These are phyloP conservation scores for Thinopyrum elongatum DNA, from an alignment of 176 grass and related monocot genomes.

Conservation along the genomic window DNA sequence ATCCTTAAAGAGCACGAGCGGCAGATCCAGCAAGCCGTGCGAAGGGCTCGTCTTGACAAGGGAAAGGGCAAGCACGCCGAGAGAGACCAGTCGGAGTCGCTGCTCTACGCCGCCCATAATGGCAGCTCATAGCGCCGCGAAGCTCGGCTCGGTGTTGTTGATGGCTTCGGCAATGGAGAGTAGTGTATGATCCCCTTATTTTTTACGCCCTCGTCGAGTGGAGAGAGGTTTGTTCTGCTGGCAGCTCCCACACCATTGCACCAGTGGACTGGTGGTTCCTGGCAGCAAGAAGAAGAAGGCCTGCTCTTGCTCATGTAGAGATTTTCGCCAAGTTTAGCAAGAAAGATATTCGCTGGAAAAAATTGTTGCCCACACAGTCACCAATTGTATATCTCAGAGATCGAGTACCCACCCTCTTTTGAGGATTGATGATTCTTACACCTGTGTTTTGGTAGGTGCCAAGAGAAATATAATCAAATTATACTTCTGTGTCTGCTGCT, in stretches of 20 bases:
- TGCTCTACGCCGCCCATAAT: slow-evolving; percentile 54
- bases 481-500: slow-evolving; percentile 27
- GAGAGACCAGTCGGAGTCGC: slow-evolving; percentile 68
- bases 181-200: slow-evolving; percentile 20
- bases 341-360: slow-evolving; percentile 48
- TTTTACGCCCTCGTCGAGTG: not conserved
- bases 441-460: slow-evolving; percentile 48
- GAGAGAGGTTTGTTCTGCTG: slow-evolving; percentile 36
- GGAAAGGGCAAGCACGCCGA: slow-evolving; percentile 63
- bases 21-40: slow-evolving; percentile 79
- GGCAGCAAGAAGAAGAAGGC: slow-evolving; percentile 40
- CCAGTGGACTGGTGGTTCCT: slow-evolving; percentile 22
- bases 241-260: slow-evolving; percentile 9
- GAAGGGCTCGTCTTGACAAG: slow-evolving; percentile 79
- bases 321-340: slow-evolving; percentile 47
- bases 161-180: not conserved
- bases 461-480: slow-evolving; percentile 50
- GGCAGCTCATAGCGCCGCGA: slow-evolving; percentile 43
- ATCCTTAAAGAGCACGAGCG: slow-evolving; percentile 88
- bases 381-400: slow-evolving; percentile 58
- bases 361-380: slow-evolving; percentile 37
- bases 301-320: slow-evolving; percentile 51
- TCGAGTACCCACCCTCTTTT: not conserved
- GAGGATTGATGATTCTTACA: slow-evolving; percentile 36
- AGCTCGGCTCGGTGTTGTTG: not conserved